phyloP scores from a whole-genome alignment of 345 rosid genomes.

The Streptanthus diversifolius region DNA sequence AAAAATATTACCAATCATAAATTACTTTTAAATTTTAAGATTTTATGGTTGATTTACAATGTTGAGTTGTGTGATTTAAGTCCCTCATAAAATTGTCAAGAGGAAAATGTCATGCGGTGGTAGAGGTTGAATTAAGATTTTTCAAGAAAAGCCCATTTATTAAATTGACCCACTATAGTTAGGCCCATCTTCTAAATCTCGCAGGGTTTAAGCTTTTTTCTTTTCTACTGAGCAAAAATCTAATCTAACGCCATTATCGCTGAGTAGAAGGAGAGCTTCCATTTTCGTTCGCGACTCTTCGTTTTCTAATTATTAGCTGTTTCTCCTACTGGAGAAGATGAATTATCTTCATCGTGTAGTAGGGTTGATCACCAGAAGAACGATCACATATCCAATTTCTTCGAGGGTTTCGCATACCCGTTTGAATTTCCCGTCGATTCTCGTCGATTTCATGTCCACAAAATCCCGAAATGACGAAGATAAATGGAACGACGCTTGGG shows the following conservation, averaged over 20 bases:
- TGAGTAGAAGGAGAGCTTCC: constrained; percentile 5
- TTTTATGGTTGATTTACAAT: too few species aligned
- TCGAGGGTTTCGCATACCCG: constrained; percentile 2
- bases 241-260: not conserved
- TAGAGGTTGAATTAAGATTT: too few species aligned
- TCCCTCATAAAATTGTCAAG: too few species aligned
- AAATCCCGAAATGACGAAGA: constrained; percentile 47
- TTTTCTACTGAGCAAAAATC: not conserved
- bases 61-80: too few species aligned
- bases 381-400: not conserved
- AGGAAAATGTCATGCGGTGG: too few species aligned
- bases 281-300: not conserved
- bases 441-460: constrained; percentile 35
- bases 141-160: not conserved
- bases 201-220: not conserved
- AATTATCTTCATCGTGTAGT: constrained; percentile 33
- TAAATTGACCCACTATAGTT: not conserved
- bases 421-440: not conserved
- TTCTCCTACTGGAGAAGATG: constrained; percentile 19
- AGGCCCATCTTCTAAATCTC: not conserved
- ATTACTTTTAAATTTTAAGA: too few species aligned
- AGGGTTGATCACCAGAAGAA: constrained; percentile 22
- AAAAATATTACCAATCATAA: too few species aligned
- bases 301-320: not conserved
- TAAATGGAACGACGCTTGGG: constrained; percentile 96